Base-by-base conservation (phyloP, 116 monocot genomes). In the Phalaenopsis hybrid region DNA sequence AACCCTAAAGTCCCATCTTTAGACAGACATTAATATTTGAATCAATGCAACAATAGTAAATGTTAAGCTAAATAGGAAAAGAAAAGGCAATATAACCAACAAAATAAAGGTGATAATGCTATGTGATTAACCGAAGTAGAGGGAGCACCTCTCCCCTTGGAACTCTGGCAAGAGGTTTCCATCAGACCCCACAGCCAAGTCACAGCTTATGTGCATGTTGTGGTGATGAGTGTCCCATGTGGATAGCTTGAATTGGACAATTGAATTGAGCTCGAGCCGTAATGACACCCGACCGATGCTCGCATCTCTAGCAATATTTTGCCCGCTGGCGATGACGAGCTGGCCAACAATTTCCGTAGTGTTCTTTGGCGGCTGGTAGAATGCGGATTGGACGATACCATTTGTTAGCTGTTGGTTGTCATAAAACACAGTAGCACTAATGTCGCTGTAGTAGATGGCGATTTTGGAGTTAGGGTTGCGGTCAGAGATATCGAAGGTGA, bases 401-500 rank as follows among this genome's bases (percentile, higher is more conserved):
- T 49, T 49, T 4, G 82, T 79, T 0, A 87, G 50, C 16, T 45
- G 79, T 11, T 37, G 79, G 13, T 84, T 79, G 3, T 6, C 46
- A 67, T 80, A 87, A 65, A 52, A 82, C 12, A 87, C 79, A 57
- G 88, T 81, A 46, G 83, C 85, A 28, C 8, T 49, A 77, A 96
- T 78, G 45, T 88, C 81, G 65, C 70, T 86, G 78, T 92, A 96
- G 87, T 79, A 91, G 44, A 96, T 86, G 59, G 90, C 96, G 25
- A 96, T 90, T 18, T 94, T 84, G 5, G 80, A 80, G 87, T 96
- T 96, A 21, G 96, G 89, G 85, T 96, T 96, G 2, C 90, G 92
- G 81, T 82, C 81, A 17, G 89, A 68, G 13, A 96, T 75, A 57
- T 85, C 77, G 85, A 92, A 88, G 45, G 88, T 72, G 51, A 83